These are phyloP conservation scores for Fusarium globosum DNA, from an alignment of 2,329 filamentous ascomycete species.

Conservation along the genomic window DNA sequence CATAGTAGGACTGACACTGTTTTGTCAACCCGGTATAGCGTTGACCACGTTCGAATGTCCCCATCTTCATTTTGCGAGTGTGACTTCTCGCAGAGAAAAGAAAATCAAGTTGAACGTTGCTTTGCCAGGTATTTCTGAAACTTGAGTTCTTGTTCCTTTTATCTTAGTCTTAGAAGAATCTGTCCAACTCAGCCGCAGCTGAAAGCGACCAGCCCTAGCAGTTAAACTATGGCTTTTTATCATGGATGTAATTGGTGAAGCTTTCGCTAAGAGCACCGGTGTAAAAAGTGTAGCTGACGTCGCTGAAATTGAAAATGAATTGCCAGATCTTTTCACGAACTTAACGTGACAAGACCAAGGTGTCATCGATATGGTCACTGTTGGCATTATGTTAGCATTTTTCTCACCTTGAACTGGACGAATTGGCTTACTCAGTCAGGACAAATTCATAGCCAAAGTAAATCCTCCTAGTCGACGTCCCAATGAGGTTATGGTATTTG, in stretches of 20 bases:
- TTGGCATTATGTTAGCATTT: not conserved
- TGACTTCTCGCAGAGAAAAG: not conserved
- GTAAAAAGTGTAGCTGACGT: not conserved
- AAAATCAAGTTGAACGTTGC: too few relatives aligned
- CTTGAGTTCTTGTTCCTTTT: not conserved
- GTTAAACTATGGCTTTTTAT: not conserved
- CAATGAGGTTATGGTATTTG: not conserved
- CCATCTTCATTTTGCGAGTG: not conserved
- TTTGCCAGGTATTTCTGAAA: rapidly evolving
- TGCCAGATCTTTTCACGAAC: not conserved
- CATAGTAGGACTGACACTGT: not conserved
- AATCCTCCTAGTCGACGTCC: not conserved
- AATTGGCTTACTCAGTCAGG: not conserved
- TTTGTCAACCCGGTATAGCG: not conserved
- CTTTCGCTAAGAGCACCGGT: not conserved
- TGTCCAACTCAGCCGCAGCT: not conserved
- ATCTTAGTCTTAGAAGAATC: not conserved
- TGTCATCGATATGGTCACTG: not conserved
- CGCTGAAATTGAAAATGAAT: not conserved
- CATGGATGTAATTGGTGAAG: not conserved
- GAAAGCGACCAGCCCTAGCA: not conserved
- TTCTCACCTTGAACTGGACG: not conserved
- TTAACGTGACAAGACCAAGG: not conserved
- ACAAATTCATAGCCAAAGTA: not conserved
- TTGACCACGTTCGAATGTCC: not conserved